Base-by-base conservation (phyloP, 2,329 filamentous ascomycete species). In the Exophiala spinifera region DNA sequence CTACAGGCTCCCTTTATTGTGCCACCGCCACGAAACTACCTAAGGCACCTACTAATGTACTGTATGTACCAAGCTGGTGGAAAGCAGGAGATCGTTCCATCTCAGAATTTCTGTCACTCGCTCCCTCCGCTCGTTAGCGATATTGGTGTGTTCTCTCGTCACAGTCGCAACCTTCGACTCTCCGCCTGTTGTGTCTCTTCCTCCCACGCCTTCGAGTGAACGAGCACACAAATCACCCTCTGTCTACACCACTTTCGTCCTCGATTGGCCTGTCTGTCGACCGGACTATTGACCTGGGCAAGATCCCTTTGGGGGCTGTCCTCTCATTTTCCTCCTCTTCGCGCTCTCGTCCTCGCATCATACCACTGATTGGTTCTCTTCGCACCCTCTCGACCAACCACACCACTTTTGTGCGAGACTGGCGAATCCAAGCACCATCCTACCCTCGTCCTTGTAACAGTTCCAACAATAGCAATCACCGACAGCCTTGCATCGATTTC, bases 311-410 rank as follows among this genome's bases (percentile, higher is more conserved):
- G 33, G 44, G 49, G 49, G 48, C 50, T 33, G 25, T 45, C 45
- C 49, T 56, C 45, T 54, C 51, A 42, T 56, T 53, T 34, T 57
- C 43, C 45, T 45, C 39, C 42, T 60, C 49, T 52, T 55, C 57
- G 57, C 57, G 57, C 55, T 49, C 46, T 43, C 46, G 49, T 55
- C 48, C 51, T 60, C 49, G 42, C 53, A 43, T 42, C 47, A 23
- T 19, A 17, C 46, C 53, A 53, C 43, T 53, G 54, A 60, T 60
- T 60, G 57, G 57, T 33, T 55, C 48, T 51, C 54, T 55, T 53
- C 53, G 51, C 57, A 57, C 52, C 49, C 20, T 45, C 11, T 49
- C 57, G 23, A 57, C 57, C 57, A 60, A 60, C 55, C 57, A 60
- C 45, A 51, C 39, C 28, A 13, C 40, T 48, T 46, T 43, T 36